These are phyloP conservation scores for Fagus crenata DNA, from an alignment of 306 rosid species.

Conservation along the genomic window DNA sequence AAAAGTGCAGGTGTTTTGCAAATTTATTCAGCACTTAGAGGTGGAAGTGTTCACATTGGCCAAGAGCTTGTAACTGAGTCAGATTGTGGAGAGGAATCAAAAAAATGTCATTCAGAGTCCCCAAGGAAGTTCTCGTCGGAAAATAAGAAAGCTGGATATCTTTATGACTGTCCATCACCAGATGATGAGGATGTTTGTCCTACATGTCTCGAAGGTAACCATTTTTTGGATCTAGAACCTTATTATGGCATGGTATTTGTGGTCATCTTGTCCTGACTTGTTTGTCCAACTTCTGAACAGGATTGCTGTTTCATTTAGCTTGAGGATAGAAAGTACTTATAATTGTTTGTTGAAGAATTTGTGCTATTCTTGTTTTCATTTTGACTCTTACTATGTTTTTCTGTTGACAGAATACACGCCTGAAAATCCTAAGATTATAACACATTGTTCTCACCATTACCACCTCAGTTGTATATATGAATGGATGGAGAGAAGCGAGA, in stretches of 20 bases:
- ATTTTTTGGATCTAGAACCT: background rate
- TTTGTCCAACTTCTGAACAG: background rate
- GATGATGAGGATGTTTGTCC: slow-evolving; percentile 39
- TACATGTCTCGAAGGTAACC: slow-evolving; percentile 29
- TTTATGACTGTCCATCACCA: background rate
- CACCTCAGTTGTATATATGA: slow-evolving; percentile 53
- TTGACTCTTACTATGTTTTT: background rate
- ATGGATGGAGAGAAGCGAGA: slow-evolving; percentile 40
- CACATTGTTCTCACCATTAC: slow-evolving; percentile 37
- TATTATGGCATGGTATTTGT: background rate
- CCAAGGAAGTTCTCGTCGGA: background rate
- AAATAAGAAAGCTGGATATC: background rate
- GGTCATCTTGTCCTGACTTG: background rate
- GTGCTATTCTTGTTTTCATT: background rate
- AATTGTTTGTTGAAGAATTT: background rate
- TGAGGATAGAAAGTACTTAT: background rate
- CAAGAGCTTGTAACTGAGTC: background rate
- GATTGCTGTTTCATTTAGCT: background rate
- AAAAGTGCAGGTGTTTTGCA: background rate
- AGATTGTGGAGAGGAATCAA: background rate
- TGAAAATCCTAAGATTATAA: slow-evolving; percentile 40
- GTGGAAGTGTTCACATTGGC: background rate
- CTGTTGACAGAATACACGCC: slow-evolving; percentile 36
- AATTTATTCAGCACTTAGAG: background rate
- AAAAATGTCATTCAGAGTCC: background rate